Evolutionary conservation across 257 asterid species (phyloP), one percentile per base, ranked within the genome.

Genomic region (Paulownia fortunei): DNA sequence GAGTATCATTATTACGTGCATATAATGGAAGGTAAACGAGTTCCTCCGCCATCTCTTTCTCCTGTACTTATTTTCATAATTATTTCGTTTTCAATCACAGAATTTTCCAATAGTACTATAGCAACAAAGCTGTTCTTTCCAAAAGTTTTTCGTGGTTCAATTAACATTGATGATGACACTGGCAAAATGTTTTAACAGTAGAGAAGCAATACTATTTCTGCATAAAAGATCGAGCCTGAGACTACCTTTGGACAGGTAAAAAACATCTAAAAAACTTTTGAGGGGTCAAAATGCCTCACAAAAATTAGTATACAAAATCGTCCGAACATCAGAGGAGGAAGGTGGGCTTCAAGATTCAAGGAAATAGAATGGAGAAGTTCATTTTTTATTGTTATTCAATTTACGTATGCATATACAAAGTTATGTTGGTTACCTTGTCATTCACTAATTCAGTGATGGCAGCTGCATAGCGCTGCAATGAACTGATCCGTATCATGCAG

Each of bases 371-470:
- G n/a, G n/a, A n/a, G n/a, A 12, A 41, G 47, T 3, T 27, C 18
- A 0, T 59, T 23, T 52, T 12, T 26, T 24, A 26, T 27, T 24
- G 21, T 6, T 24, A 59, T 26, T 61, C 44, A 46, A n/a, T 37
- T n/a, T 13, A 4, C 6, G 10, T 3, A 42, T 42, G 73, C 9
- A 69, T 49, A 61, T 71, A 37, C 65, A 66, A 41, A 75, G 49
- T 63, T 49, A 70, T 70, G 63, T 77, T 74, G 36, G 67, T 81
- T 87, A 94, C 98, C 97, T 86, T 90, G 71, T 90, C 94, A 68
- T 84, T 87, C 58, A 92, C 97, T 76, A 94, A 83, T 76, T 90
- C 96, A 19, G 87, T 80, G 73, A 94, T 86, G 68, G 89, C 89
- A 77, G 90, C 83, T 60, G 96, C 97, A 80, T 70, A 88, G 39